phyloP scores from a whole-genome alignment of 2,329 filamentous ascomycete genomes.

The Diaporthe amygdali region DNA sequence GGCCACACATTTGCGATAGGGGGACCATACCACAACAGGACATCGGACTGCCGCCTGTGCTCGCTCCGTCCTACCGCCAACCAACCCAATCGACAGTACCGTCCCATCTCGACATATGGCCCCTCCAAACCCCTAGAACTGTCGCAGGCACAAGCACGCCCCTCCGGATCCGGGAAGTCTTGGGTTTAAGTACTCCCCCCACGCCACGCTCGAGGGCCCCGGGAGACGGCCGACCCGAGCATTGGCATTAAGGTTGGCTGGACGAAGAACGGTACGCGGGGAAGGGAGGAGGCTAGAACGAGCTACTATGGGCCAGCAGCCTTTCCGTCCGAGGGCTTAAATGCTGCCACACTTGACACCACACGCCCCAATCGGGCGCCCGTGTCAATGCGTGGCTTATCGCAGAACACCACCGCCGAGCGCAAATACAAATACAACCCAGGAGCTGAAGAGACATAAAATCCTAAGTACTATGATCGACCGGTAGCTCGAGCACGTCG shows the following conservation, averaged over 20 bases:
- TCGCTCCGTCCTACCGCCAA: not conserved
- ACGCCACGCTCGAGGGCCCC: not conserved
- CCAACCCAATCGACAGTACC: not conserved
- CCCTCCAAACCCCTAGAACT: constrained; percentile 1
- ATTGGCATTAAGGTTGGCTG: not conserved
- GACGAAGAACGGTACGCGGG: not conserved
- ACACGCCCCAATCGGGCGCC: not conserved
- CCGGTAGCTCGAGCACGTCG: not conserved
- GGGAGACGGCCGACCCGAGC: constrained; percentile 6
- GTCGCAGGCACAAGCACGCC: not conserved
- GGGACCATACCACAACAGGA: not conserved
- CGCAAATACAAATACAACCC: constrained; percentile 1
- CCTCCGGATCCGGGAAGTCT: not conserved
- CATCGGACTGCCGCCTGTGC: not conserved
- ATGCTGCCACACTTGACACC: not conserved
- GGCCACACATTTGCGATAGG: not conserved
- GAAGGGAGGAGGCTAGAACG: not conserved
- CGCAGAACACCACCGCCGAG: not conserved
- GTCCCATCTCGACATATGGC: not conserved
- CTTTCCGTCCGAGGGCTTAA: not conserved
- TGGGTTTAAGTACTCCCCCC: not conserved
- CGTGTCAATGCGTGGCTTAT: not conserved
- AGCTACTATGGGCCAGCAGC: not conserved
- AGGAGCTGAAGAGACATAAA: not conserved
- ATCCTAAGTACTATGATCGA: not conserved